Percentiles rank a stretch among this genome's conserved stretches.
Evolutionary conservation across 2,329 filamentous ascomycete genomes (phyloP).

Genomic region (Stagonosporopsis cucurbitacearum): DNA sequence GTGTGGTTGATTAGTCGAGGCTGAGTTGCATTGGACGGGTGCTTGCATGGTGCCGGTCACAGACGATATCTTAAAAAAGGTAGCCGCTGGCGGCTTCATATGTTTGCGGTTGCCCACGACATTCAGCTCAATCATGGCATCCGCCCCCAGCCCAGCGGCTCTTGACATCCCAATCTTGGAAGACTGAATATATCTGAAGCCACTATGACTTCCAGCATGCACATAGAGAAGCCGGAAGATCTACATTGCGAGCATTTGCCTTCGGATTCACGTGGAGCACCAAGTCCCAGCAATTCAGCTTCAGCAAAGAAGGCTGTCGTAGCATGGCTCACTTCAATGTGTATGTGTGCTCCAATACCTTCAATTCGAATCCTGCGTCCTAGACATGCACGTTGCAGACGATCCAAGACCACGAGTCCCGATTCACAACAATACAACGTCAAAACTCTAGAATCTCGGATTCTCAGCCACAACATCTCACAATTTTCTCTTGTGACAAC

Average conservation of each 20-base stretch:
- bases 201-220: background rate
- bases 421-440: background rate
- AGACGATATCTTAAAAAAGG: background rate
- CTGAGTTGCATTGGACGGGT: constrained; percentile 7
- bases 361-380: background rate
- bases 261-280: background rate
- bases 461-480: background rate
- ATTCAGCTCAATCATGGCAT: too few species aligned
- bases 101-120: background rate
- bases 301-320: background rate
- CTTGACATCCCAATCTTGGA: background rate
- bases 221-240: background rate
- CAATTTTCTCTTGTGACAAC: background rate
- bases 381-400: background rate
- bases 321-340: background rate
- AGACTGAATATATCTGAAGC: background rate
- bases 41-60: background rate
- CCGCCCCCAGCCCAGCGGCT: background rate
- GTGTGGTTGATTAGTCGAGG: background rate
- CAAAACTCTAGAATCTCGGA: background rate
- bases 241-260: background rate
- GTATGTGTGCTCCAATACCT: background rate
- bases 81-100: background rate
- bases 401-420: background rate
- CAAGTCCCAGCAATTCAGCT: too few species aligned